Percentiles rank a stretch among this genome's conserved stretches.
Conservation (phyloP, 768 basidiomycete genomes). For the Mrakia frigida region DNA sequence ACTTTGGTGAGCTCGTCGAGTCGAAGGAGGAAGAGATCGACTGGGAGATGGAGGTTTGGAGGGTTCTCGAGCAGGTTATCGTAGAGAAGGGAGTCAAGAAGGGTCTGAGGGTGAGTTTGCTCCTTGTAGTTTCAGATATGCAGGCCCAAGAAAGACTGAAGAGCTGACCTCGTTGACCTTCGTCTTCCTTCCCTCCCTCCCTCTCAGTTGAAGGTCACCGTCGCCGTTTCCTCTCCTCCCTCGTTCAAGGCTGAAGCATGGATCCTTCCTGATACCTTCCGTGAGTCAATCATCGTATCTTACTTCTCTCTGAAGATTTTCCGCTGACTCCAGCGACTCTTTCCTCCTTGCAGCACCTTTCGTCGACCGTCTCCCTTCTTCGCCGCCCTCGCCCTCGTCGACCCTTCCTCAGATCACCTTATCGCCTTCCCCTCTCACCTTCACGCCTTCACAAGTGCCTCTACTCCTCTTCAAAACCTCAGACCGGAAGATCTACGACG, state of each 20-base stretch:
- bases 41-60: background rate
- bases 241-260: constrained; percentile 5
- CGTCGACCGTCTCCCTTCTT: background rate
- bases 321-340: background rate
- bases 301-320: too few species aligned
- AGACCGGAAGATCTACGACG: constrained; percentile 18
- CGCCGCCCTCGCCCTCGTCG: background rate
- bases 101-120: background rate
- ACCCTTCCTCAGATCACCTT: background rate
- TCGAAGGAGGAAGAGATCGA: background rate
- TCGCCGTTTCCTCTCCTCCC: background rate
- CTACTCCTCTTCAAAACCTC: constrained; percentile 16
- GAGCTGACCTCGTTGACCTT: background rate
- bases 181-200: background rate
- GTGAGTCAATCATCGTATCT: background rate
- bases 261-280: background rate
- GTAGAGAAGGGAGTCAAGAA: background rate
- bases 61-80: background rate
- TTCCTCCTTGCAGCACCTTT: background rate
- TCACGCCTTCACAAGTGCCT: background rate
- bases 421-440: background rate
- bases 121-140: too few species aligned
- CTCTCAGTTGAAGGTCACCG: constrained; percentile 14
- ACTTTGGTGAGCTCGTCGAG: background rate
- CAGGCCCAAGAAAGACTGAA: too few species aligned